Base-by-base conservation (phyloP, 169 alveolate genomes). In the Theileria sp. region DNA sequence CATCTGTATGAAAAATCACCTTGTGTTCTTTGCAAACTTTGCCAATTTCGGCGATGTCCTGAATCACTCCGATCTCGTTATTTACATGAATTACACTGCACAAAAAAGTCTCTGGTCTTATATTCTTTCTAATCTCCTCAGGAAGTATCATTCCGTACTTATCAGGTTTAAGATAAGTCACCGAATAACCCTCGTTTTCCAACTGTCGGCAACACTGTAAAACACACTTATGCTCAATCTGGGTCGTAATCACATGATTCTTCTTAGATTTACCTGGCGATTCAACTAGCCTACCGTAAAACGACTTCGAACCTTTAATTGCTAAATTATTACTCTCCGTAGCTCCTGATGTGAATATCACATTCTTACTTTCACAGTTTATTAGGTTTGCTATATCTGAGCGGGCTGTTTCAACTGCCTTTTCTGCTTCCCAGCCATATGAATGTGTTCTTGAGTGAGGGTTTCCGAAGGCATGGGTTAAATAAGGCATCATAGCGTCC, bases 281-380 rank as follows among this genome's bases (percentile, higher is more conserved):
- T 80, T 85, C 54, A 82, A 87, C 70, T 65, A 87, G 62, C 70
- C 76, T 30, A 61, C 87, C 69, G 73, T 86, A 76, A 60, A 86
- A 83, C 8, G 91, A 84, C 26, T 97, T 91, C 30, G 95, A 95
- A 44, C 99, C 99, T 88, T 96, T 97, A 19, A 97, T 75, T 32
- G 98, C 98, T 86, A 95, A 77, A 88, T 98, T 98, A 88, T 98
- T 97, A 58, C 98, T 92, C 93, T 98, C 99, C 10, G 99, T 98
- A 8, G 99, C 99, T 1, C 99, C 99, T 0, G 98, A 95, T n/a
- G 99, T 98, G 91, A 98, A 98, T 51, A 97, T 90, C 62, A 98
- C 92, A 91, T 97, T 97, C 88, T 94, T 92, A 38, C 97, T 87
- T 36, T 91, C 94, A 58, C 98, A 95, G 13, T 95, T 94, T 56